Base-by-base conservation (phyloP, 257 asterid species). In the Gynochthodes officinalis region DNA sequence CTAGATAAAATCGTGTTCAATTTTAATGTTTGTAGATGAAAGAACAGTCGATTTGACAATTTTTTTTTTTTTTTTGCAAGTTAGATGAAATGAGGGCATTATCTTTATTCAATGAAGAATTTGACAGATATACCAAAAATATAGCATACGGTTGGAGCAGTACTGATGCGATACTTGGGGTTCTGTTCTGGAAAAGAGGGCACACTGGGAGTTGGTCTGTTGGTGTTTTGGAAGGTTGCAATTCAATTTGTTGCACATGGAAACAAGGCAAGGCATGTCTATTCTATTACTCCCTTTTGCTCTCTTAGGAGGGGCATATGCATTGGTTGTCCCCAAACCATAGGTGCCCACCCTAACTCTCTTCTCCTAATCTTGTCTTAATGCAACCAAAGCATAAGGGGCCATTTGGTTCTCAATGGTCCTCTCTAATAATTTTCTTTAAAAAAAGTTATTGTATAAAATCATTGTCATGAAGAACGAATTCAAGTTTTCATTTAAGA, bases 271-370 rank as follows among this genome's bases (percentile, higher is more conserved):
- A 35, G 27, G 8, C 16, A n/a, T 82, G 94, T 81, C 88, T 84
- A 80, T 82, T 82, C 70, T 79, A 79, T 80, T 76, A 78, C 89
- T 60, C 84, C 85, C 66, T 81, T 80, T 73, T 84, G 87, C 84
- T 78, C 82, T 83, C 81, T 80, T 82, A 75, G 84, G 76, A 78
- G 87, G 87, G 84, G 86, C 86, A 78, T 81, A 85, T 82, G 89
- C 84, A 82, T 82, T 81, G 90, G 75, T 86, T 87, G 89, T 87
- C 92, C 92, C 92, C 90, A 82, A 91, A 80, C 85, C 87, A 82
- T 73, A 78, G 81, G 72, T 82, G 77, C 85, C 93, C 93, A 84
- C 82, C 65, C 78, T 82, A 81, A 69, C 65, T 62, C 88, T 78
- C 85, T 80, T 81, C 82, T 70, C 88, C 80, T 84, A 81, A 84